A percentile compares a stretch with the other conserved stretches of the same genome.
These are phyloP conservation scores for Eucalyptus fibrosa DNA, from an alignment of 345 rosid species.

Conservation along the genomic window DNA sequence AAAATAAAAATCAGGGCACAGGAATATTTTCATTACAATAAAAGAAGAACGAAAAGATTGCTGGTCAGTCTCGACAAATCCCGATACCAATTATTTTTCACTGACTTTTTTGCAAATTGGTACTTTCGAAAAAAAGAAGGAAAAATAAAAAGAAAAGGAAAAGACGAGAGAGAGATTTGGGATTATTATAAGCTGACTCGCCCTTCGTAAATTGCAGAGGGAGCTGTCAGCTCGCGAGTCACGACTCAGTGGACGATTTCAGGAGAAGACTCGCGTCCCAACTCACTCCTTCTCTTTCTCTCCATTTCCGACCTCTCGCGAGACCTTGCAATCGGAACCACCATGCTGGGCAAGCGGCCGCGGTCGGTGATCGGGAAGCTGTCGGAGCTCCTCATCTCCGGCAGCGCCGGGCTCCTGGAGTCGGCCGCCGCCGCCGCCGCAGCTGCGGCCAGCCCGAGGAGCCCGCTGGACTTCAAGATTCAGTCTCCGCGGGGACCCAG, in stretches of 20 bases:
- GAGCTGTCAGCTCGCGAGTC: not conserved
- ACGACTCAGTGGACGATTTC: not conserved
- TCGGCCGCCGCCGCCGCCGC: not conserved
- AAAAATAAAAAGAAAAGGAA: not conserved
- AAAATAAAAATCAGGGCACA: not conserved
- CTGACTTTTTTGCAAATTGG: not conserved
- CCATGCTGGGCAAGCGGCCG: constrained; percentile 55
- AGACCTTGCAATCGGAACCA: not conserved
- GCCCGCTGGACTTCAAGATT: constrained; percentile 53
- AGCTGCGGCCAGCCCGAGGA: constrained; percentile 29
- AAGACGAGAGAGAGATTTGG: not conserved
- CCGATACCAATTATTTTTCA: not conserved
- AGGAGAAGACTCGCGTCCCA: not conserved
- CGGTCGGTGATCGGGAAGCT: constrained; percentile 64
- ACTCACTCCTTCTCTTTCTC: not conserved
- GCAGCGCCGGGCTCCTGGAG: constrained; percentile 25
- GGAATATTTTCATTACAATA: not conserved
- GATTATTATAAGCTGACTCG: not conserved
- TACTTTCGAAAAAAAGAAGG: not conserved
- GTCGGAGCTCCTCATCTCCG: constrained; percentile 50
- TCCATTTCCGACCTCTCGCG: not conserved
- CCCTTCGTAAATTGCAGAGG: not conserved
- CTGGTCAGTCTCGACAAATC: not conserved
- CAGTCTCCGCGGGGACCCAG: constrained; percentile 51
- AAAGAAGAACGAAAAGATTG: not conserved